These are phyloP conservation scores for Salix exigua DNA, from an alignment of 345 rosid species.

Conservation along the genomic window DNA sequence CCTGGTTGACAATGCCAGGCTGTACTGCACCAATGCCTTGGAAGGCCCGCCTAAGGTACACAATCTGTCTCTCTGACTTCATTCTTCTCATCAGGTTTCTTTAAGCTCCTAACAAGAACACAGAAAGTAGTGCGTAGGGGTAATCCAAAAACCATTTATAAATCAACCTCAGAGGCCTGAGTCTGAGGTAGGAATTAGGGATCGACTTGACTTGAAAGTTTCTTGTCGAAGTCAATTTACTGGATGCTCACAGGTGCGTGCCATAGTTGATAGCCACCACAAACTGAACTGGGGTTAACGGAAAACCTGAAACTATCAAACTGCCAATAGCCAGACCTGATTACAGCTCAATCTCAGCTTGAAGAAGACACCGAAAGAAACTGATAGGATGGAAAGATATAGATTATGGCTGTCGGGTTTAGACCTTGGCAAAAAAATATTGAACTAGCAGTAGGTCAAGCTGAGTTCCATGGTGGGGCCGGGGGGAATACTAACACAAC, in stretches of 20 bases:
- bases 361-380: background rate
- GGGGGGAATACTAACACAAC: slow-evolving; percentile 19
- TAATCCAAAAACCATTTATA: background rate
- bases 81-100: background rate
- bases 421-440: background rate
- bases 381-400: background rate
- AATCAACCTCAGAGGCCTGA: background rate
- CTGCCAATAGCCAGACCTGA: background rate
- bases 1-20: slow-evolving; percentile 76
- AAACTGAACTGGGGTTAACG: background rate
- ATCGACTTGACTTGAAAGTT: background rate
- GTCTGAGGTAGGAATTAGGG: background rate
- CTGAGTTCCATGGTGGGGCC: background rate
- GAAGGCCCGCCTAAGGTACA: slow-evolving; percentile 76
- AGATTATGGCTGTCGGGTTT: background rate
- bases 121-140: background rate
- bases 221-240: background rate
- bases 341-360: background rate
- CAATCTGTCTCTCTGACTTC: slow-evolving; percentile 8
- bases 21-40: slow-evolving; percentile 71
- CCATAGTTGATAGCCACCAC: background rate
- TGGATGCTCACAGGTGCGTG: background rate
- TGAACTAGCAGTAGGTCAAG: background rate
- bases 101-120: background rate
- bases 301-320: background rate